Base-by-base conservation (phyloP, 495 filamentous ascomycete species). In the Wilcoxina mikolae region DNA sequence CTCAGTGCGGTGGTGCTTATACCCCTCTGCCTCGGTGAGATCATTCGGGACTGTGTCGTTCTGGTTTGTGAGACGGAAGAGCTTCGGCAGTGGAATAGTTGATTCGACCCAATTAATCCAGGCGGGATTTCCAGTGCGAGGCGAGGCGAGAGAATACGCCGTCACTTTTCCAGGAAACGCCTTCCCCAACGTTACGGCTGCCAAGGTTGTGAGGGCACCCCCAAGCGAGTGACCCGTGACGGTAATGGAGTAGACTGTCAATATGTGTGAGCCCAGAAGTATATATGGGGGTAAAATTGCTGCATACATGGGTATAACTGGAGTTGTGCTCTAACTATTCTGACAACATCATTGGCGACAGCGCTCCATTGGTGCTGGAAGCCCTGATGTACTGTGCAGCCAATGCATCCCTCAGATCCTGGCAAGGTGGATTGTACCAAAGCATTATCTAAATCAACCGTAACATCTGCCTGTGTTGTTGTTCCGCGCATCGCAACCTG, bases 211-310 rank as follows among this genome's bases (percentile, higher is more conserved):
- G 27, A 87, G 63, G 2, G 83, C 82, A 41, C 65, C 84, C 18
- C 84, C 84, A 12, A 85, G 73, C 28, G 77, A 81, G 71, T 87
- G 83, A 4, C 84, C 83, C 0, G 79, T 82, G 18, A 78, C 60
- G 5, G 78, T 67, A 48, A 87, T 60, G 22, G 65, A 69, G 61
- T 77, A 83, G 26, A 52, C 62, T 0, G 79, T n/a, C n/a, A n/a
- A n/a, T n/a, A n/a, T n/a, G n/a, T n/a, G n/a, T n/a, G n/a, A n/a
- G n/a, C n/a, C n/a, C n/a, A n/a, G n/a, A n/a, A n/a, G n/a, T n/a
- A n/a, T n/a, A n/a, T n/a, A n/a, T n/a, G n/a, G n/a, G n/a, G n/a
- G n/a, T n/a, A n/a, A n/a, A n/a, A n/a, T n/a, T n/a, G n/a, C n/a
- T n/a, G n/a, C n/a, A n/a, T n/a, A n/a, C n/a, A n/a, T n/a, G n/a